These are phyloP conservation scores for Voacanga thouarsii DNA, from an alignment of 257 asterid species.

Conservation along the genomic window DNA sequence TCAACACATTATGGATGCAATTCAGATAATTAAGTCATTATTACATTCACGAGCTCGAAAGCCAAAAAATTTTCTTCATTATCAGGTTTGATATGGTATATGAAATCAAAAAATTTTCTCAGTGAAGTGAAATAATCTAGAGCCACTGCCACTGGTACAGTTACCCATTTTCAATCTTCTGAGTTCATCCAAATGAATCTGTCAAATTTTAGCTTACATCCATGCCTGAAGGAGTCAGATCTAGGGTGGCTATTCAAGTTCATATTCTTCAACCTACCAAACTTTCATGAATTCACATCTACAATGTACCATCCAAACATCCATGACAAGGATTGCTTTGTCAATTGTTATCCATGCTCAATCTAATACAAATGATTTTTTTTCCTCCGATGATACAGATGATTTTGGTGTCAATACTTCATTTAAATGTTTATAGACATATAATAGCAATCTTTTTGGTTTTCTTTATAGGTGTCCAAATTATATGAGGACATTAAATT, in stretches of 20 bases:
- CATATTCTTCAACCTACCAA: neutral
- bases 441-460: no score
- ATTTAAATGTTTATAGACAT: no score
- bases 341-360: no score
- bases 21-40: no score
- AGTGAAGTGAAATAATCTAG: neutral
- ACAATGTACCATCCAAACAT: no score
- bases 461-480: no score
- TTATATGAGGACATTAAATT: no score
- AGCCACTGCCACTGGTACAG: neutral
- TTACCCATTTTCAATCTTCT: neutral
- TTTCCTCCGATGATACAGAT: no score
- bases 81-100: neutral
- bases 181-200: neutral
- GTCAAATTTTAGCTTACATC: neutral
- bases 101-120: neutral
- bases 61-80: neutral
- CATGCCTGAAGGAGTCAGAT: neutral
- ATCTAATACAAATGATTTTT: no score
- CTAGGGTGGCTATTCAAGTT: neutral
- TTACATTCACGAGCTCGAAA: neutral
- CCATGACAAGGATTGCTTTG: no score
- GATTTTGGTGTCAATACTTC: no score
- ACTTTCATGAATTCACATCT: no score
- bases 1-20: neutral